Base-by-base conservation (phyloP, 306 rosid genomes). In the Hippophae gyantsensis region DNA sequence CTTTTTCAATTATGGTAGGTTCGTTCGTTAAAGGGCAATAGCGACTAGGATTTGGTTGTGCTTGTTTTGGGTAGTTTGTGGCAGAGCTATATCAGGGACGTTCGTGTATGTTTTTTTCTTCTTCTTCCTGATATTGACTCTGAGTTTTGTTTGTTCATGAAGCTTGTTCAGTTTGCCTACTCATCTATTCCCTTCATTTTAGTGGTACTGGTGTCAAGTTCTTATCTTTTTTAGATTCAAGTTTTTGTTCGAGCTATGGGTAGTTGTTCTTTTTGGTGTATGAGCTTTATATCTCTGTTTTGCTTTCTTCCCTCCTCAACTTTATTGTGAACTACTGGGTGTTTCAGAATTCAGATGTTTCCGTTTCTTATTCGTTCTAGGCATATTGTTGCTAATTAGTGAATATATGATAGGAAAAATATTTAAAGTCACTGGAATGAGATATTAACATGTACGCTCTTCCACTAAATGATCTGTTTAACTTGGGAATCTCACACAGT, bases 71-170 rank as follows among this genome's bases (percentile, higher is more conserved):
- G 58, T 43, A 43, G 56, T 49, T 18, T 53, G 47, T 50, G 52
- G 23, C 43, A 58, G 27, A 45, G 13, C 48, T 43, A 58, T 14
- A 61, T 54, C 61, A 75, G 52, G 59, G 61, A 67, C 52, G 73
- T 62, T 8, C 13, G 8, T 49, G 38, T 56, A 59, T 62, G 56
- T 40, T 53, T 27, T 56, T 62, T 62, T 66, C 45, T 69, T 79
- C 23, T 42, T 40, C 13, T 13, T 69, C 14, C 74, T 13, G 50
- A 11, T 53, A 12, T 48, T 56, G 11, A 49, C 6, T 67, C 41
- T 66, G 66, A 27, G 54, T 10, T 44, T 56, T 62, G 9, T 52
- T 66, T 48, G 54, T 41, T 44, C 26, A 49, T 49, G 25, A 49
- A 18, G 8, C 13, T 49, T 6, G 14, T 49, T 11, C 53, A 13